Conservation (phyloP, 208 protist genomes). For the Zelonia costaricensis region DNA sequence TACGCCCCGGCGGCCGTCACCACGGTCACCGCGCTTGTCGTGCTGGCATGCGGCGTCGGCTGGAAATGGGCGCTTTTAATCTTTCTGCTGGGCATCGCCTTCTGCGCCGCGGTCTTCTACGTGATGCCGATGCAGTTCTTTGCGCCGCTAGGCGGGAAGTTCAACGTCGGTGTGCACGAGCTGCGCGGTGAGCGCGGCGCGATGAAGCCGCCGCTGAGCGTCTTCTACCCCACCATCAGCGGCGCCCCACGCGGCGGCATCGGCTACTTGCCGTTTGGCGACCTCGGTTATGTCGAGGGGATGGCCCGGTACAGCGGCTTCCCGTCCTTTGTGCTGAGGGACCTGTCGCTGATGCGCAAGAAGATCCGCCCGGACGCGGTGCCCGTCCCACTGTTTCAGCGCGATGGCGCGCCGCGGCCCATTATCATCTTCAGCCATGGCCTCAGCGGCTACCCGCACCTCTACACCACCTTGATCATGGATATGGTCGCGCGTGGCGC, state of each 20-base stretch:
- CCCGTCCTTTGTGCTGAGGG: slow-evolving; percentile 55
- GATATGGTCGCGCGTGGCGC: slow-evolving; percentile 73
- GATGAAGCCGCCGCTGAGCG: slow-evolving; percentile 54
- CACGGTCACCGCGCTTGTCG: slow-evolving; percentile 2
- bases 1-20: slow-evolving; percentile 5
- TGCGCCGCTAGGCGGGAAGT: slow-evolving; percentile 46
- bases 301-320: slow-evolving; percentile 51
- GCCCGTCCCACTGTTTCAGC: slow-evolving; percentile 36
- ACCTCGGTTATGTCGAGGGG: slow-evolving; percentile 55
- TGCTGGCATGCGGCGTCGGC: slow-evolving; percentile 1
- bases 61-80: slow-evolving; percentile 9
- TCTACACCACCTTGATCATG: slow-evolving; percentile 73
- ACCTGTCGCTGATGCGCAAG: slow-evolving; percentile 40
- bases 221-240: slow-evolving; percentile 65
- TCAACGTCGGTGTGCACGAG: slow-evolving; percentile 48
- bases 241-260: slow-evolving; percentile 6
- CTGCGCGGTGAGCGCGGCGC: slow-evolving; percentile 23
- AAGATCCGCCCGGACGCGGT: slow-evolving; percentile 20
- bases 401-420: slow-evolving; percentile 36
- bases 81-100: slow-evolving; percentile 18
- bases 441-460: slow-evolving; percentile 52
- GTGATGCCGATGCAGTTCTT: slow-evolving; percentile 50
- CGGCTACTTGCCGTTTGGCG: slow-evolving; percentile 64
- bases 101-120: no score
- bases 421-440: slow-evolving; percentile 86